Percentiles rank a stretch among this genome's conserved stretches.
These are phyloP conservation scores for Cephalotrichum gorgonifer DNA, from an alignment of 2,329 filamentous ascomycete genomes.

Conservation along the genomic window DNA sequence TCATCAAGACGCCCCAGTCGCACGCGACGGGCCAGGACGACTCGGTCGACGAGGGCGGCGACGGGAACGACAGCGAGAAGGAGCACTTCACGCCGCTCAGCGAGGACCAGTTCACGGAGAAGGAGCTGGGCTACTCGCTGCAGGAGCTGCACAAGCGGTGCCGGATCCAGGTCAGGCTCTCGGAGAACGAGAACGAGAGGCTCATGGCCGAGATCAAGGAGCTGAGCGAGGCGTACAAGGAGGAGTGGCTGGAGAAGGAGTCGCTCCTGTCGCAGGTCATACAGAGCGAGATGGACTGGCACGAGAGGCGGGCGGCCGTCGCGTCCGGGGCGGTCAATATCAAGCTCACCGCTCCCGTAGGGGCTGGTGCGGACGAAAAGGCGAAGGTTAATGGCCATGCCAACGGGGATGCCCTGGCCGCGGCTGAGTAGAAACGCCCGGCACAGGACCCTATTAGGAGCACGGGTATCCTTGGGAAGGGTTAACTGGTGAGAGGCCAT, in stretches of 20 bases:
- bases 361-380: constrained; percentile 16
- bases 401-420: not conserved
- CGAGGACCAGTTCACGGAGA: constrained; percentile 50
- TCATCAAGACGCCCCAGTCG: constrained; percentile 50
- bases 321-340: constrained; percentile 37
- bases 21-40: constrained; percentile 47
- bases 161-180: constrained; percentile 63
- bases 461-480: not conserved
- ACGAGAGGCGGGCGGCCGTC: constrained; percentile 45
- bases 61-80: constrained; percentile 37
- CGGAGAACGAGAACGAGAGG: constrained; percentile 53
- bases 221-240: constrained; percentile 55
- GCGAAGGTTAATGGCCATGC: constrained; percentile 11
- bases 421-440: not conserved
- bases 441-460: not conserved
- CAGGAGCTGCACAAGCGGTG: constrained; percentile 57
- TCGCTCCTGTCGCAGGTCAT: constrained; percentile 65
- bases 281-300: constrained; percentile 51
- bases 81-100: constrained; percentile 43
- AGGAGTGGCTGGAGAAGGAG: constrained; percentile 74
- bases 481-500: no score
- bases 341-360: constrained; percentile 23
- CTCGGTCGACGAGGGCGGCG: constrained; percentile 40
- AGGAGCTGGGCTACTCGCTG: constrained; percentile 52
- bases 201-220: constrained; percentile 55